Percentiles rank a stretch among this genome's conserved stretches.
Conservation (phyloP, 2,329 filamentous ascomycete species). For the Eutypella sp. region DNA sequence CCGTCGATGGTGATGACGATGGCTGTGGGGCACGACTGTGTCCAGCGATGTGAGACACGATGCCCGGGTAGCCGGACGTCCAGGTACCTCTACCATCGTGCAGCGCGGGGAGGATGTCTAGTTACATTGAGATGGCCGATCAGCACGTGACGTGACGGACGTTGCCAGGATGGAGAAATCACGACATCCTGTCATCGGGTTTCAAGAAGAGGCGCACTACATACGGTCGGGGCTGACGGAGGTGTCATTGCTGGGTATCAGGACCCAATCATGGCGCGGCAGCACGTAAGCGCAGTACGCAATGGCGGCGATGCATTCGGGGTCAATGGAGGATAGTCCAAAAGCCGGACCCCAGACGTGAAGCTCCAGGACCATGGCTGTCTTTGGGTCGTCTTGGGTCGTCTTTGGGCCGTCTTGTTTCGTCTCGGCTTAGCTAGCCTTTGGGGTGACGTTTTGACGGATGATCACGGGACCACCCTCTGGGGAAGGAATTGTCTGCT, state of each 20-base stretch:
- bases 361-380: constrained; percentile 57
- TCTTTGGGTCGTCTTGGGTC: too few species aligned
- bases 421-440: too few species aligned
- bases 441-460: not conserved
- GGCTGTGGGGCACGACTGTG: constrained; percentile 23
- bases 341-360: constrained; percentile 91
- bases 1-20: too few species aligned
- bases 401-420: too few species aligned
- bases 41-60: constrained; percentile 51
- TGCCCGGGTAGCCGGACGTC: constrained; percentile 56
- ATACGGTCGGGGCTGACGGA: constrained; percentile 65
- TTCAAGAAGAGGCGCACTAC: constrained; percentile 27
- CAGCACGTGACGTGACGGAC: constrained; percentile 10
- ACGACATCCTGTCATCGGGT: too few species aligned
- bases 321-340: constrained; percentile 81
- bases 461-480: not conserved
- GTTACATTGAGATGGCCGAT: constrained; percentile 16
- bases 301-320: constrained; percentile 82
- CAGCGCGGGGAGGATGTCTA: constrained; percentile 54
- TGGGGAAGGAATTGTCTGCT: not conserved
- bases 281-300: constrained; percentile 67
- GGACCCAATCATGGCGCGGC: constrained; percentile 56
- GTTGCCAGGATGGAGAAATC: constrained; percentile 8
- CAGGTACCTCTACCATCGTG: constrained; percentile 46
- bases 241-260: constrained; percentile 70